Evolutionary conservation across 805 yeast genomes (phyloP), one percentile per base, ranked within the genome.

Genomic region (Candida endomychidarum): DNA sequence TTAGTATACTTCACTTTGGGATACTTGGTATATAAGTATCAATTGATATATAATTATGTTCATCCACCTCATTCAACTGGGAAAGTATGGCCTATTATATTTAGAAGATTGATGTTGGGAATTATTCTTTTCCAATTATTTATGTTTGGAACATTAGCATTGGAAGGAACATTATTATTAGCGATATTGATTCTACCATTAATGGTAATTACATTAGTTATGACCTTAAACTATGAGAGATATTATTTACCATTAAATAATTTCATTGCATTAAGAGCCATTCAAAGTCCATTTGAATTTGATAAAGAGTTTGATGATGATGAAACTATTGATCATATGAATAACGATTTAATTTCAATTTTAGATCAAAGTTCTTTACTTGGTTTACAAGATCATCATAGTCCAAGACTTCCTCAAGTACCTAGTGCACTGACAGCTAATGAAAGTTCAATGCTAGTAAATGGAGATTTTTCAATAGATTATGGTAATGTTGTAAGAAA

Each of bases 1-100:
- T 60, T 79, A 33, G 75, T 70, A 10, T 79, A 79, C 51, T 79
- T 79, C 45, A 56, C 69, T 8, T 51, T 79, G 23, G 84, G 83
- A 0, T 77, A 70, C 51, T 78, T 75, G 50, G 80, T 76, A 10
- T 79, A 77, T 58, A 79, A 79, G 57, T 79, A 79, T 51, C 85
- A 79, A 61, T 61, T 79, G 46, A 71, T 78, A 12, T 79, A 78
- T 56, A 73, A 79, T 42, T 74, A 72, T 65, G 81, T 79, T 18
- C 84, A 79, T 49, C 80, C 82, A 1, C 81, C 78, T 17, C 83
- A 79, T 54, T 76, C 82, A 10, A 79, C 84, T 0, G 85, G 85
- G 4, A 77, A 77, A 50, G 81, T 77, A 3, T 79, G 85, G 85
- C 82, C 82, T 2, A 74, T 78, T 60, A 76, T 79, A 5, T 77